A percentile compares a stretch with the other conserved stretches of the same genome.
These are phyloP conservation scores for Fusarium sp. DNA, from an alignment of 2,329 filamentous ascomycete genomes.

Conservation along the genomic window DNA sequence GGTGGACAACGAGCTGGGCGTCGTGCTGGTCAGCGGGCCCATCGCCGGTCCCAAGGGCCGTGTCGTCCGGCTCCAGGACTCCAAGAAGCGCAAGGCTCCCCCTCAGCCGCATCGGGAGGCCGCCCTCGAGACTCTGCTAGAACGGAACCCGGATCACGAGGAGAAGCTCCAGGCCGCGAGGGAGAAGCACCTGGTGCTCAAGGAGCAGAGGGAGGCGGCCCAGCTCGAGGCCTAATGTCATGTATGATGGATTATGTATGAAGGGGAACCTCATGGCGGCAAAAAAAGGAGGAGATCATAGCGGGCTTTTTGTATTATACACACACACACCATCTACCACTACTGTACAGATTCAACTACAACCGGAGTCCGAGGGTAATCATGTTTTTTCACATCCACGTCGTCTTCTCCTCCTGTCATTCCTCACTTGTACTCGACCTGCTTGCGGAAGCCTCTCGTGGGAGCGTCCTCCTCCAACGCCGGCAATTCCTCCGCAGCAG, in stretches of 20 bases:
- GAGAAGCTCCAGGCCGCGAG: conserved; percentile 62
- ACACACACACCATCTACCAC: conserved; percentile 44
- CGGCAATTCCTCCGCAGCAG: conserved; percentile 53
- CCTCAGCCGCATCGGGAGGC: conserved; percentile 61
- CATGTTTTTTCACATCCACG: conserved; percentile 25
- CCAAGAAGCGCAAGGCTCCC: conserved; percentile 82
- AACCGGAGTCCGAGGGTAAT: conserved; percentile 41
- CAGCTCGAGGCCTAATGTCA: conserved; percentile 30
- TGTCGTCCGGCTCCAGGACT: conserved; percentile 87
- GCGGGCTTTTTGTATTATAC: conserved; percentile 56
- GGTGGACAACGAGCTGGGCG: conserved; percentile 87
- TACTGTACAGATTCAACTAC: conserved; percentile 48
- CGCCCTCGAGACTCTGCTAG: conserved; percentile 56
- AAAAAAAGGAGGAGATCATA: conserved; percentile 45
- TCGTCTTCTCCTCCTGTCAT: neutral
- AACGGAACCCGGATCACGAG: conserved; percentile 61
- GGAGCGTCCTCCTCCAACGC: conserved; percentile 49
- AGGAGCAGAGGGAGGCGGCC: conserved; percentile 57
- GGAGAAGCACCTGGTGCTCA: conserved; percentile 64
- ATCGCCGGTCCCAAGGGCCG: conserved; percentile 91
- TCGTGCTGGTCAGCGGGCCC: conserved; percentile 87
- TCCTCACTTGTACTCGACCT: conserved; percentile 49
- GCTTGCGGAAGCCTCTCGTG: conserved; percentile 66
- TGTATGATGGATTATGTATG: conserved; percentile 34
- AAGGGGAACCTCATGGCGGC: conserved; percentile 44